Percentiles rank a stretch among this genome's conserved stretches.
Conservation (phyloP, 345 rosid genomes). For the Excoecaria agallocha region DNA sequence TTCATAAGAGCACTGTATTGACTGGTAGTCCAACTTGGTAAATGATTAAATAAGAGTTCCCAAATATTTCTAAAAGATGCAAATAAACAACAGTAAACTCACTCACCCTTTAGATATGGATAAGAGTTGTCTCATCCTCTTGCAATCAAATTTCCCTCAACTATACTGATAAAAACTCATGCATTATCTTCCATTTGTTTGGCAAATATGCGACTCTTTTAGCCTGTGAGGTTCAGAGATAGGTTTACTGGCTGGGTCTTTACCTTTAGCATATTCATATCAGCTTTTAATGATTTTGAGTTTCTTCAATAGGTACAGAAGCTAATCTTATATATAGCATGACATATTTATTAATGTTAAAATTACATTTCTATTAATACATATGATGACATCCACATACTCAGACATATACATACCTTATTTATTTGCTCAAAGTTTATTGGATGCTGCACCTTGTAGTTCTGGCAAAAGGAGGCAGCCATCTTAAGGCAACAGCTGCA, state of each 20-base stretch:
- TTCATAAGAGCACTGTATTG: not conserved
- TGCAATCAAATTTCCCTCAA: too few species aligned
- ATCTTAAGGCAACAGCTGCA: constrained; percentile 58
- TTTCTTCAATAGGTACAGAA: not conserved
- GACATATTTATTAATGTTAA: not conserved
- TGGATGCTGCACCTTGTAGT: constrained; percentile 33
- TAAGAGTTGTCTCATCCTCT: not conserved
- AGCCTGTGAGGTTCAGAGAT: not conserved
- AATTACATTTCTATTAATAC: not conserved
- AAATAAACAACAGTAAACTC: not conserved
- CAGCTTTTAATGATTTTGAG: not conserved
- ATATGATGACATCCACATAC: not conserved
- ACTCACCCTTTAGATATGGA: not conserved
- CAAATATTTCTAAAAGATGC: not conserved
- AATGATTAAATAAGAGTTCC: not conserved
- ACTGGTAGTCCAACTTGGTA: not conserved
- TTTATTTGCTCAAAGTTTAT: not conserved
- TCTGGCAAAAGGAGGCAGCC: constrained; percentile 69
- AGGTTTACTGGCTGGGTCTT: not conserved
- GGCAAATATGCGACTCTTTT: not conserved
- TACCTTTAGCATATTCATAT: not conserved
- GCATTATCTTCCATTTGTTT: not conserved
- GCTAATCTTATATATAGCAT: not conserved
- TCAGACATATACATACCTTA: not conserved
- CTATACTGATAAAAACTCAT: not conserved